Percentiles rank a stretch among this genome's conserved stretches.
Conservation (phyloP, 2,329 filamentous ascomycete genomes). For the Aspergillus intermedius region DNA sequence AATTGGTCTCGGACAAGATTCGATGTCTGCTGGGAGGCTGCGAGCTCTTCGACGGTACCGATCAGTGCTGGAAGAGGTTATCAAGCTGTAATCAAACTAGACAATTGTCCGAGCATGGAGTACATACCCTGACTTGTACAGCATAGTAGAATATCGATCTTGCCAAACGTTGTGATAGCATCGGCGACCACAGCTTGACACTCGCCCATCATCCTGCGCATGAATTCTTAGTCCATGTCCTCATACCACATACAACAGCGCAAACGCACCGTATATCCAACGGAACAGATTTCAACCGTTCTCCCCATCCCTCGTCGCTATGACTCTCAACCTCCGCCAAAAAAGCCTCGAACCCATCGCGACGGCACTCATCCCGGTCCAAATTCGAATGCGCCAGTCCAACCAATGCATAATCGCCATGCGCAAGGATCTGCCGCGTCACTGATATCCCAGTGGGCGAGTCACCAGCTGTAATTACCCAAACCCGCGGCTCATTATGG, state of each 20-base stretch:
- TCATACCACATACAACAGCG: not conserved
- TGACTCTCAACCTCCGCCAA: constrained; percentile 56
- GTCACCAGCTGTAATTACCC: constrained; percentile 83
- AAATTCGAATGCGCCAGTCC: constrained; percentile 74
- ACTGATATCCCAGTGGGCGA: constrained; percentile 80
- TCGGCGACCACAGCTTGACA: constrained; percentile 84
- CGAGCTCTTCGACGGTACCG: constrained; percentile 84
- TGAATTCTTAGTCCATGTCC: not conserved
- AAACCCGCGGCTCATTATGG: constrained; percentile 69
- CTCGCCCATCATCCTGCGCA: constrained; percentile 53
- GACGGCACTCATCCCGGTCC: constrained; percentile 64
- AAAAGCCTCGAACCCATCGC: constrained; percentile 72
- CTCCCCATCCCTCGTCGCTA: constrained; percentile 70
- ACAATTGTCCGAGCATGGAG: not conserved
- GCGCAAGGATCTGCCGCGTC: constrained; percentile 72
- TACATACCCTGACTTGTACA: constrained; percentile 73
- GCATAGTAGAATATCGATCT: constrained; percentile 83
- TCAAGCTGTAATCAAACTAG: not conserved
- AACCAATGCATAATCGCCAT: constrained; percentile 84
- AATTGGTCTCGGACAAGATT: constrained; percentile 86
- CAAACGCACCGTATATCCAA: constrained; percentile 48
- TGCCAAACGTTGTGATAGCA: constrained; percentile 74
- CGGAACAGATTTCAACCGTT: constrained; percentile 61
- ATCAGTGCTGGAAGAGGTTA: constrained; percentile 58
- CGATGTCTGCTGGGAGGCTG: constrained; percentile 63